These are phyloP conservation scores for Kalmusia sp. DNA, from an alignment of 2,329 filamentous ascomycete genomes.

Conservation along the genomic window DNA sequence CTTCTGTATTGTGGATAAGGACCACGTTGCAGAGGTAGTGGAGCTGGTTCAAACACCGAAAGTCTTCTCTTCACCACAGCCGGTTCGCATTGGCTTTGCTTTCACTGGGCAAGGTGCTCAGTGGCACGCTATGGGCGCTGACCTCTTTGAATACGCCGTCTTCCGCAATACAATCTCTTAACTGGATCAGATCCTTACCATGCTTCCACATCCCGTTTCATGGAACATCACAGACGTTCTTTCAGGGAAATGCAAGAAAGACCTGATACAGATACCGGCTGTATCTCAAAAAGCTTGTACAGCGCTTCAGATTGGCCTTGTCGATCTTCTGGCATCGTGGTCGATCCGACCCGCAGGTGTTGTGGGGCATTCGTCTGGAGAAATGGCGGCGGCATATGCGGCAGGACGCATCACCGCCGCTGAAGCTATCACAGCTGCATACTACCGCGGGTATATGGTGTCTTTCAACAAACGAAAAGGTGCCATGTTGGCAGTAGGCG, in stretches of 20 bases:
- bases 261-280: not conserved
- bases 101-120: slow-evolving; percentile 55
- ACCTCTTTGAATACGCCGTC: slow-evolving; percentile 25
- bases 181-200: slow-evolving; percentile 6
- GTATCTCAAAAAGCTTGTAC: slow-evolving; percentile 12
- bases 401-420: not conserved
- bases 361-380: slow-evolving; percentile 31
- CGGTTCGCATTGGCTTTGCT: slow-evolving; percentile 23
- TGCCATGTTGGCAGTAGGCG: slow-evolving; percentile 8
- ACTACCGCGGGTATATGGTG: slow-evolving; percentile 2
- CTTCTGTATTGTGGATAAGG: too few relatives aligned
- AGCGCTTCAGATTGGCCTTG: slow-evolving; percentile 27
- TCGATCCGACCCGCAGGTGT: slow-evolving; percentile 19
- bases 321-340: slow-evolving; percentile 18
- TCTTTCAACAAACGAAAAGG: not conserved
- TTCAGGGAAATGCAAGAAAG: not conserved
- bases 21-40: too few relatives aligned
- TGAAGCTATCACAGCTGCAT: slow-evolving; percentile 11
- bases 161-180: slow-evolving; percentile 11
- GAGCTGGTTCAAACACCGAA: not conserved
- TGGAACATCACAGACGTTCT: not conserved
- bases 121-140: slow-evolving; percentile 48
- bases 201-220: slow-evolving; percentile 13
- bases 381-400: slow-evolving; percentile 29
- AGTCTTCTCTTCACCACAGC: not conserved